Base-by-base conservation (phyloP, 371 early-diverging fungal genomes). In the Actinomortierella wolfii region DNA sequence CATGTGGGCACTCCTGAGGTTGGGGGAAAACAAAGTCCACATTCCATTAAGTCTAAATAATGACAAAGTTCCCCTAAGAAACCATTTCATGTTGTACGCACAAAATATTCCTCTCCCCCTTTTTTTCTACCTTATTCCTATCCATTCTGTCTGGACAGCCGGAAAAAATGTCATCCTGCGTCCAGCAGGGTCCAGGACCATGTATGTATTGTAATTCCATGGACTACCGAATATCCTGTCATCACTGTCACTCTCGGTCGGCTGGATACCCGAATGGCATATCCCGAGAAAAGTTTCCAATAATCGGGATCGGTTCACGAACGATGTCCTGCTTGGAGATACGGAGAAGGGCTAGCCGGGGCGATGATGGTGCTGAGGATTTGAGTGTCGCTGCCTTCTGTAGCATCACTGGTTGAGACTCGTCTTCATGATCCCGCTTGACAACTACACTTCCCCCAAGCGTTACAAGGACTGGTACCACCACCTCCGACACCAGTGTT, bases 151-250 rank as follows among this genome's bases (percentile, higher is more conserved):
- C 15, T 52, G 59, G 6, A 56, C 25, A 17, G 59, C 41, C 11
- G 59, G 42, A 2, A 59, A 62, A 11, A 68, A 53, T 3, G 59
- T 63, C 5, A 68, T 41, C 42, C 42, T 50, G 20, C 59, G 59
- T 18, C 52, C 8, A 6, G 13, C 25, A 40, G 61, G 61, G 20
- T 68, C 55, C 43, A 68, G 39, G 1, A 54, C 57, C 56, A 69
- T 57, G 42, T 63, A 62, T 11, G 59, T 69, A 46, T 56, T 56
- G 46, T 57, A 17, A 29, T 64, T 60, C 57, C 59, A 62, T 5
- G 50, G 34, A n/a, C 56, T 63, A 8, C 59, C 63, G 24, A 68
- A 39, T 3, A 61, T 54, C 58, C 61, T 57, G 29, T 57, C 67
- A 42, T 67, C 67, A 20, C 61, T 61, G 14, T 67, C 49, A 21